Base-by-base conservation (phyloP, 2,329 filamentous ascomycete genomes). In the Trichoderma koningiopsis region DNA sequence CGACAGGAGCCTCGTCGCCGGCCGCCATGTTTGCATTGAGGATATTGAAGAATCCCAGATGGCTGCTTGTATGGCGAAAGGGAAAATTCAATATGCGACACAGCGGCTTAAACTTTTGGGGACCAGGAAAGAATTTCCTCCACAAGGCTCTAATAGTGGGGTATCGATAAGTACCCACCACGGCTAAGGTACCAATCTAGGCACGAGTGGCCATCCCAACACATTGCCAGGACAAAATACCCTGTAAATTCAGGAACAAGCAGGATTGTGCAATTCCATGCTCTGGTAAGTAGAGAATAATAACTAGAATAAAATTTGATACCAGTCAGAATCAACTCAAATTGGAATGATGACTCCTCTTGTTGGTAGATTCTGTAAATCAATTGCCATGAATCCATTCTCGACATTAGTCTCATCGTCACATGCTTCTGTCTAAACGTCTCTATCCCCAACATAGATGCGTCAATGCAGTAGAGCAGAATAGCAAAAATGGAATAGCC, bases 1-100 rank as follows among this genome's bases (percentile, higher is more conserved):
- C 70, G 72, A 73, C 72, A 76, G 73, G 70, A 75, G 72, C 68
- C 68, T 78, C 77, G 69, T 75, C 73, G 72, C 72, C 73, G 73
- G 74, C 73, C 72, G 76, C 77, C 78, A 79, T 79, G 70, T 56
- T 74, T 75, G 75, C 77, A 79, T 79, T 71, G 73, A 70, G 58
- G 14, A 59, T 35, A 60, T 29, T 40, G 27, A 64, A 43, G 6
- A 74, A 64, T 58, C 57, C 31, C 53, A 37, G 16, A 10, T 29
- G 31, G 31, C 33, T 37, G 61, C 11, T 27, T 29, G 37, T 63
- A 10, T n/a, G 22, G 64, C 31, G 33, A 27, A 59, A 52, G 13
- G 24, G 33, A 53, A 61, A 35, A 56, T 29, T 59, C 24, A 24
- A 52, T 29, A 47, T 66, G 59, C 60, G 62, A 58, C n/a, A 31